Conservation (phyloP, 192 early-diverging fungal genomes). For the Rhizophagus sp. region DNA sequence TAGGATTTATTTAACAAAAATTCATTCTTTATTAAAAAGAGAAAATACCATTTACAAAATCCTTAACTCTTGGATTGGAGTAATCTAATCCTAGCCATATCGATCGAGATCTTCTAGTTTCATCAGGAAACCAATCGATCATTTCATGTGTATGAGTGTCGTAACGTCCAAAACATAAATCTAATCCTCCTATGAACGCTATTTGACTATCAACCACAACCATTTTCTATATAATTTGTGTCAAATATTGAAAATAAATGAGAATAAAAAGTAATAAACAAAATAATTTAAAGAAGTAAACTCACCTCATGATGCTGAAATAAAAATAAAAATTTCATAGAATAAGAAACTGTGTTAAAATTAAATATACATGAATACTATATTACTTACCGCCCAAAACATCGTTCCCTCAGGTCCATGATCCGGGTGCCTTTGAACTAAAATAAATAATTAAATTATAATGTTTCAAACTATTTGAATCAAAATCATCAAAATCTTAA, state of each 20-base stretch:
- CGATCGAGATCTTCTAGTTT: constrained; percentile 4
- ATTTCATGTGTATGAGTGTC: constrained; percentile 82
- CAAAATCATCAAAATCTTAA: neutral
- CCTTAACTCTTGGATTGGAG: constrained; percentile 81
- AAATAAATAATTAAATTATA: neutral
- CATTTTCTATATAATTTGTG: constrained; percentile 59
- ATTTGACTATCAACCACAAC: constrained; percentile 75
- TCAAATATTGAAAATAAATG: too few relatives aligned
- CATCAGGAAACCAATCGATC: constrained; percentile 59
- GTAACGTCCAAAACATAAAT: constrained; percentile 82
- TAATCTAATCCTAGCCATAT: constrained; percentile 75
- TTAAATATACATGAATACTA: neutral
- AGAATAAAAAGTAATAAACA: neutral
- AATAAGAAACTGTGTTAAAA: neutral
- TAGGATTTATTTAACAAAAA: too few relatives aligned
- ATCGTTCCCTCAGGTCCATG: constrained; percentile 66
- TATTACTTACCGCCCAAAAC: constrained; percentile 73
- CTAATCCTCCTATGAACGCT: constrained; percentile 85
- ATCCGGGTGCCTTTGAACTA: constrained; percentile 84
- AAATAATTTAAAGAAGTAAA: neutral
- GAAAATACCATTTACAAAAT: constrained; percentile 54
- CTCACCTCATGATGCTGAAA: neutral
- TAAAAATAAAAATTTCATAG: neutral
- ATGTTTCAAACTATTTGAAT: neutral
- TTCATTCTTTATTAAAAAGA: neutral